Evolutionary conservation across 2,329 filamentous ascomycete species (phyloP).

Genomic region (Neurospora sp.): DNA sequence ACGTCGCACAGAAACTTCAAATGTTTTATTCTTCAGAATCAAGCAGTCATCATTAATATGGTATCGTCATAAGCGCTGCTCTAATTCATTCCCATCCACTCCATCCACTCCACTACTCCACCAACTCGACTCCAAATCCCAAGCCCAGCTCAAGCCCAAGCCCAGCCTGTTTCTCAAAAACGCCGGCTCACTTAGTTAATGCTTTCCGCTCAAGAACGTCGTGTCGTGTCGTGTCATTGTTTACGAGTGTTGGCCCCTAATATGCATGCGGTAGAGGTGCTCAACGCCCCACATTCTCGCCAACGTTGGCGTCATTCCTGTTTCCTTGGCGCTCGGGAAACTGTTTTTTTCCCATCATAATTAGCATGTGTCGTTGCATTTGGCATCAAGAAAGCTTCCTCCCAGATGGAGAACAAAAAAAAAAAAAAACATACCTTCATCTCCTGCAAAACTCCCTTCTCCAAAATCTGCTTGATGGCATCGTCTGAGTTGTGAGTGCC

Average conservation of each 20-base stretch:
- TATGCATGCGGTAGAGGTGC: background rate
- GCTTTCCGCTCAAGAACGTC: background rate
- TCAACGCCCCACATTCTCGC: conserved; percentile 12
- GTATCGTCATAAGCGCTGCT: background rate
- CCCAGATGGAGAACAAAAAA: background rate
- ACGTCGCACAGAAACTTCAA: background rate
- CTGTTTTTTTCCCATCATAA: conserved; percentile 21
- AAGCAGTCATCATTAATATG: background rate
- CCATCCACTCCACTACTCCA: background rate
- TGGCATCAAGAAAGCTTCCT: no score
- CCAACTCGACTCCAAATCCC: background rate
- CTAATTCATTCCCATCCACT: background rate
- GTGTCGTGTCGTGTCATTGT: background rate
- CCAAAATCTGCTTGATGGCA: conserved; percentile 70
- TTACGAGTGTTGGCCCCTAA: background rate
- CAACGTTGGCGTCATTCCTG: conserved; percentile 43
- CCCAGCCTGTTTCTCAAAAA: background rate
- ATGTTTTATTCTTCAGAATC: background rate
- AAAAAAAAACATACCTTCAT: conserved; percentile 33
- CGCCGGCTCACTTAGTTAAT: background rate
- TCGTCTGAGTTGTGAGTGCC: conserved; percentile 72
- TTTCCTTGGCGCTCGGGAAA: conserved; percentile 41
- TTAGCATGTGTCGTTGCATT: conserved; percentile 4
- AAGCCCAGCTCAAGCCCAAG: background rate
- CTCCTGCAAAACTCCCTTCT: conserved; percentile 62